Evolutionary conservation across 768 basidiomycete species (phyloP), one percentile per base, ranked within the genome.

Genomic region (Rhodotorula paludigena): DNA sequence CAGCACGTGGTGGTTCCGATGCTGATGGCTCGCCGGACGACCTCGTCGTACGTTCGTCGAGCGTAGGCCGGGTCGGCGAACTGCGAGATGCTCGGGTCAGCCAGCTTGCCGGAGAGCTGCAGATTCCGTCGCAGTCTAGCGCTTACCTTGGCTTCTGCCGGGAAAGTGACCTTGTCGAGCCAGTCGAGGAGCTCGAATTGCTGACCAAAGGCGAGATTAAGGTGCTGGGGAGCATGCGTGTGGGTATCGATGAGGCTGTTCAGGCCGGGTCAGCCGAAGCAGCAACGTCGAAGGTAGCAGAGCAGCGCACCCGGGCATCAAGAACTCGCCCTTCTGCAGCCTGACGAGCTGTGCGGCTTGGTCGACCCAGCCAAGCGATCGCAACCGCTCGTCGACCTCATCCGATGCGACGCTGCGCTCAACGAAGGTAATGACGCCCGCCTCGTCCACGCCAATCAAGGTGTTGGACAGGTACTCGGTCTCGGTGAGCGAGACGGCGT

Each of bases 171-270:
- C 49, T 76, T 53, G 14, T 84, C 76, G 33, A 94, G 83, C 94
- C 94, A 98, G 68, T 90, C 89, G 20, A 97, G 82, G 8, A 98
- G 86, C 75, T 94, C 85, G 74, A 88, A 86, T 72, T 92, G 84
- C 66, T 89, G 87, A 14, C 92, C 93, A 18, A 71, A 72, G 2
- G 73, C 74, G 33, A 77, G 73, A 63, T 79, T 79, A 39, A 74
- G 87, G 64, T 86, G 83, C 76, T 93, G 90, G 0, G 89, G 86
- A 15, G 89, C 89, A 45, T 76, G 73, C 10, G 72, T 74, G 52
- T 74, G 75, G 0, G 74, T 74, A 39, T 76, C 75, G 57, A 73
- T 70, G 14, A 73, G 52, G 10, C 72, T 72, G 35, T 15, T 14
- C 14, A 36, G 23, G 33, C 7, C 7, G 11, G 25, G 28, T 21